Evolutionary conservation across 2,329 filamentous ascomycete species (phyloP).

Genomic region (Colletotrichum salicis): DNA sequence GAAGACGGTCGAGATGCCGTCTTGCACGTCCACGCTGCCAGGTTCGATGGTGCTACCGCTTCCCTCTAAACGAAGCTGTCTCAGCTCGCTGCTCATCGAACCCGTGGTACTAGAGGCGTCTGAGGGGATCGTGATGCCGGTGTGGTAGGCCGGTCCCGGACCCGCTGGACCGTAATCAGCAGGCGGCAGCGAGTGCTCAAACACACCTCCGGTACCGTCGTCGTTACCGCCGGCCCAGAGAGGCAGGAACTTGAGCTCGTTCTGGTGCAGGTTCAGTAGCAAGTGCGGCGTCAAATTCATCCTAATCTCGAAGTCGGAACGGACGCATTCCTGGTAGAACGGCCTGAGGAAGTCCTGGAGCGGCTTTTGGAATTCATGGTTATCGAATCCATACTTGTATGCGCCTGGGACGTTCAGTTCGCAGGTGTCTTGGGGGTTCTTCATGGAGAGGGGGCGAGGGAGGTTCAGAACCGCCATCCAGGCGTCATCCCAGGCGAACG

Average conservation of each 20-base stretch:
- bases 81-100: constrained; percentile 50
- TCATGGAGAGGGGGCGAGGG: not conserved
- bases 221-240: constrained; percentile 71
- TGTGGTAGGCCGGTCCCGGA: constrained; percentile 59
- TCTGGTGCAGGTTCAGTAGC: constrained; percentile 62
- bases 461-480: constrained; percentile 3
- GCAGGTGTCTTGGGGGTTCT: too few relatives aligned
- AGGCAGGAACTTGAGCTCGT: constrained; percentile 72
- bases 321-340: constrained; percentile 39
- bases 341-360: constrained; percentile 6
- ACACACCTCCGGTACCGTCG: constrained; percentile 63
- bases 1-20: constrained; percentile 52
- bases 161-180: constrained; percentile 57
- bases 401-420: too few relatives aligned
- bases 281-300: constrained; percentile 55
- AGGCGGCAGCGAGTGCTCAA: constrained; percentile 52
- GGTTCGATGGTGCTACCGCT: constrained; percentile 48
- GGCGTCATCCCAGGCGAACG: constrained; percentile 7
- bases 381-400: constrained; percentile 21
- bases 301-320: constrained; percentile 45
- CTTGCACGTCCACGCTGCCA: constrained; percentile 50
- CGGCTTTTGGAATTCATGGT: not conserved
- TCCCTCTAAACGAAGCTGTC: constrained; percentile 43
- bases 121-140: constrained; percentile 52
- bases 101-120: constrained; percentile 46